Conservation (phyloP, 495 filamentous ascomycete species). For the Evernia prunastri region DNA sequence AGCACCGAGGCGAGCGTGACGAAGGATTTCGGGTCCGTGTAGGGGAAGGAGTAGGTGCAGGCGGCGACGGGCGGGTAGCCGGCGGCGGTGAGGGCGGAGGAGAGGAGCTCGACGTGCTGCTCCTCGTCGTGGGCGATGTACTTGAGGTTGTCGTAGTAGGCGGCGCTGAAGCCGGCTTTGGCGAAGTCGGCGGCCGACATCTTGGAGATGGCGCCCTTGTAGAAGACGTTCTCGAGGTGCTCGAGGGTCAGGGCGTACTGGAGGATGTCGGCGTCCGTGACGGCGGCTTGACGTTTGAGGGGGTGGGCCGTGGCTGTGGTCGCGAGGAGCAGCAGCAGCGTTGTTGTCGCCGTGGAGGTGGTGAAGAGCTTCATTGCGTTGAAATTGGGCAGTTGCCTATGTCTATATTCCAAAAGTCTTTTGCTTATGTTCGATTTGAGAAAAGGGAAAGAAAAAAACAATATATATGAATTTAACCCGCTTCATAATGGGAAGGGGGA, state of each 20-base stretch:
- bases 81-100: slow-evolving; percentile 38
- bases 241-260: slow-evolving; percentile 27
- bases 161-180: slow-evolving; percentile 40
- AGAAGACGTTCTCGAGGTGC: slow-evolving; percentile 39
- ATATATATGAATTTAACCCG: too few species aligned
- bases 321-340: slow-evolving; percentile 9
- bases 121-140: slow-evolving; percentile 46
- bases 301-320: slow-evolving; percentile 5
- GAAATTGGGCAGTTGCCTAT: too few species aligned
- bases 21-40: slow-evolving; percentile 40
- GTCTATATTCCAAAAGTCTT: too few species aligned
- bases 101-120: slow-evolving; percentile 50
- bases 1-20: slow-evolving; percentile 46
- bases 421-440: too few species aligned
- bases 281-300: slow-evolving; percentile 3
- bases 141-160: slow-evolving; percentile 47
- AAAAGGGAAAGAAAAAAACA: too few species aligned
- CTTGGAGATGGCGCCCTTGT: slow-evolving; percentile 46
- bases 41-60: slow-evolving; percentile 52
- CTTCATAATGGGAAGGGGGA: neutral
- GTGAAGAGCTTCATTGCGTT: slow-evolving; percentile 14
- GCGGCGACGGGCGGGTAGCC: slow-evolving; percentile 40
- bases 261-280: slow-evolving; percentile 19
- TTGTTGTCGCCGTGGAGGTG: slow-evolving; percentile 1
- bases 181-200: slow-evolving; percentile 45